Conservation (phyloP, 73 alveolate genomes). For the Paramecium sonneborni region DNA sequence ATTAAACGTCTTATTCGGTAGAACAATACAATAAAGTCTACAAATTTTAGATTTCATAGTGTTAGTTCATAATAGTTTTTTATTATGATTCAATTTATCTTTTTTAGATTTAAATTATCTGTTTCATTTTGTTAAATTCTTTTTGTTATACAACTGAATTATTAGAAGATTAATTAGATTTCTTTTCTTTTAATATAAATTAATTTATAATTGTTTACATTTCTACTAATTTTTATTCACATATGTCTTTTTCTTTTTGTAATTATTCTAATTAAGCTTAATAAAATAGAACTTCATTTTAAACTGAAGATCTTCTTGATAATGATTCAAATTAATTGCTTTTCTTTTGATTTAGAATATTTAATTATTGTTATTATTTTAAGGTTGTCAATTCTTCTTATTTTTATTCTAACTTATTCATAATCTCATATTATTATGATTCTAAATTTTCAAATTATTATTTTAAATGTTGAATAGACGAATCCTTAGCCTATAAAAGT, state of each 20-base stretch:
- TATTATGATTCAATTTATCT: conserved; percentile 54
- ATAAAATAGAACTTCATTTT: neutral
- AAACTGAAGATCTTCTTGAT: conserved; percentile 13
- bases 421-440: neutral
- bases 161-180: neutral
- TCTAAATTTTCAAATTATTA: neutral
- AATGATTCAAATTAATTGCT: neutral
- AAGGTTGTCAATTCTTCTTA: neutral
- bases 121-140: conserved; percentile 7
- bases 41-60: conserved; percentile 33
- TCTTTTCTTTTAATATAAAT: neutral
- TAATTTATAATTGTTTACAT: neutral
- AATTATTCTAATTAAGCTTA: neutral
- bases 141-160: neutral
- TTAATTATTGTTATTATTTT: neutral
- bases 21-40: conserved; percentile 30
- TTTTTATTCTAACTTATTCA: neutral
- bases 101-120: neutral
- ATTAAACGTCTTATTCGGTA: neutral
- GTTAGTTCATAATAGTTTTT: conserved; percentile 48
- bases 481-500: neutral
- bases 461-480: neutral
- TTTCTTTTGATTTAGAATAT: neutral
- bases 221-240: conserved; percentile 38
- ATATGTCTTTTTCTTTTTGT: conserved; percentile 24